phyloP scores from a whole-genome alignment of 2,329 filamentous ascomycete genomes.

The Penicillium verrucosum region DNA sequence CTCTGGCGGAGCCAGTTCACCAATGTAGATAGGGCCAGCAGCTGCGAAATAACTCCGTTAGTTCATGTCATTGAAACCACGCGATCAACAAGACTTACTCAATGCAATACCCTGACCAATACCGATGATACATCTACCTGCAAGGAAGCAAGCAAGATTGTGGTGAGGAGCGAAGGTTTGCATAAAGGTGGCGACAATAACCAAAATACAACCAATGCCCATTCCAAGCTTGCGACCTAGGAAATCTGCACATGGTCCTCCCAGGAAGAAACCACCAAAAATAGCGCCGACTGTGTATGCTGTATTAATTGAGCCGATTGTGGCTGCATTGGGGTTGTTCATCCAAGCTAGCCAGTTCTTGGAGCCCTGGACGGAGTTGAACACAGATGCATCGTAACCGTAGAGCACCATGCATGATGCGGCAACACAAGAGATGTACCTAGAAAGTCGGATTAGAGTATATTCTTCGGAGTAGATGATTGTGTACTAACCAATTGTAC shows the following conservation, averaged over 20 bases:
- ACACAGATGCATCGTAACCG: constrained; percentile 71
- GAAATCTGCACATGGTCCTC: constrained; percentile 61
- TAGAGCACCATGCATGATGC: constrained; percentile 73
- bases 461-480: neutral
- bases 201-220: constrained; percentile 61
- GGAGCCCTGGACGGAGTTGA: constrained; percentile 68
- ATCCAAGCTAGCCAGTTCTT: constrained; percentile 65
- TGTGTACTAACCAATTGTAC: constrained; percentile 30
- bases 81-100: constrained; percentile 41
- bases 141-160: constrained; percentile 65
- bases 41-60: constrained; percentile 39
- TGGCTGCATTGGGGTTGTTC: constrained; percentile 44
- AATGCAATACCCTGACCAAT: constrained; percentile 67
- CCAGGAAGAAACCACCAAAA: constrained; percentile 66
- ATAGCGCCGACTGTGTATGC: constrained; percentile 70
- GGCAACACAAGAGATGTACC: constrained; percentile 67
- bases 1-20: constrained; percentile 61
- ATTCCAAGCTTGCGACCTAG: constrained; percentile 64
- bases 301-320: constrained; percentile 61
- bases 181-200: constrained; percentile 66
- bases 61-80: neutral
- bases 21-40: constrained; percentile 68
- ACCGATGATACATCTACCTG: constrained; percentile 66
- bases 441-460: neutral
- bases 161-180: constrained; percentile 62